These are phyloP conservation scores for Antitrichia curtipendula DNA, from an alignment of 225 moss, liverwort and hornwort genomes.

Conservation along the genomic window DNA sequence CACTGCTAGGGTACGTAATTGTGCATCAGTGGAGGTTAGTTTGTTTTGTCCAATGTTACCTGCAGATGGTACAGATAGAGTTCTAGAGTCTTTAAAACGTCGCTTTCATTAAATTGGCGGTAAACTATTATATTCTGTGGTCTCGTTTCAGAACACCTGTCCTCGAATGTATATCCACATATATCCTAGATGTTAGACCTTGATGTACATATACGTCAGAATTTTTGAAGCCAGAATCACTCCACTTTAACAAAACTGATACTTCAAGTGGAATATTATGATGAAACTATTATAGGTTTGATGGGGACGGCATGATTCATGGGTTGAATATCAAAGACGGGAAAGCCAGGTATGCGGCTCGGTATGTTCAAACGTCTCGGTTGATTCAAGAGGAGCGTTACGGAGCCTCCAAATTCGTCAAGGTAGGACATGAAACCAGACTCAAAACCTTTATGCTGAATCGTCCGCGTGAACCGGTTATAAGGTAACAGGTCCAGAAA, in stretches of 20 bases:
- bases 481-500: too few species aligned
- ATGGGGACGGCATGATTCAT: slow-evolving; percentile 17
- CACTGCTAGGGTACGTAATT: not conserved
- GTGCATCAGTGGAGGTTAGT: not conserved
- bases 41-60: not conserved
- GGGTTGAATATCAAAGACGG: slow-evolving; percentile 43
- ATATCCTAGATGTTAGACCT: not conserved
- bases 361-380: slow-evolving; percentile 32
- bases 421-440: not conserved
- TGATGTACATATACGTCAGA: too few species aligned
- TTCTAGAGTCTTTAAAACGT: not conserved
- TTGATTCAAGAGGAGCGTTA: slow-evolving; percentile 28
- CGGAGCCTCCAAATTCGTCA: not conserved
- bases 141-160: not conserved
- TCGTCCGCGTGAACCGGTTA: too few species aligned
- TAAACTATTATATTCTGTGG: not conserved
- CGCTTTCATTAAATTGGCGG: not conserved
- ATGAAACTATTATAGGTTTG: not conserved
- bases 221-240: not conserved
- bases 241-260: not conserved
- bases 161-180: too few species aligned
- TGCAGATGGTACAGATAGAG: not conserved
- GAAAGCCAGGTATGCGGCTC: slow-evolving; percentile 29
- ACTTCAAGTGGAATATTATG: not conserved
- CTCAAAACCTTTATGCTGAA: too few species aligned